Base-by-base conservation (phyloP, 805 yeast species). In the Yarrowia hollandica region DNA sequence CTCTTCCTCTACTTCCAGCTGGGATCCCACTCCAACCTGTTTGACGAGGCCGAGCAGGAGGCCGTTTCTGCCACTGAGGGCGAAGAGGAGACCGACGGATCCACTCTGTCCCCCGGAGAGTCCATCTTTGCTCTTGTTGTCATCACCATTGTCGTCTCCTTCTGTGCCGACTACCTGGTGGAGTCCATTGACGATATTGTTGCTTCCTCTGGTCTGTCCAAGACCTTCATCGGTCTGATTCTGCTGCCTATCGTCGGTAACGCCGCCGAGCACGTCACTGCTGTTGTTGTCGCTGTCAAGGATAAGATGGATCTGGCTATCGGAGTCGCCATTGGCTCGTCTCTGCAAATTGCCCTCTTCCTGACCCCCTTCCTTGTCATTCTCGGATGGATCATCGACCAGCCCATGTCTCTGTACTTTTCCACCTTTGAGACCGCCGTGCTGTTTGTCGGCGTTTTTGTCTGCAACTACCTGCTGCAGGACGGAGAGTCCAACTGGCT, bases 181-280 rank as follows among this genome's bases (percentile, higher is more conserved):
- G 94, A 95, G 23, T 86, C 96, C 19, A 94, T 94, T 67, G 98
- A 94, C 73, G 86, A 82, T 60, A 82, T 92, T 63, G 98, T 94
- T 33, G 88, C 77, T 61, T 75, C 83, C 26, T 83, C 96, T 2
- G 96, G 96, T 3, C 77, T 94, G 59, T 88, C 96, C 41, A 91
- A 92, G 79, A 90, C 98, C 0, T 94, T 94, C 67, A 90, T 94
- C 67, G 98, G 98, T 71, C 78, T 94, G 65, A 86, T 94, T 65
- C 83, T 94, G 44, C 86, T 94, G 63, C 99, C 99, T 37, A 92
- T 94, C 63, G 98, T 94, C 23, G 99, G 98, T 60, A 94, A 94
- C 68, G 99, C 99, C 2, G 98, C 98, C 11, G 99, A 94, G 73
- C 99, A 94, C 72, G 98, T 90, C 56, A 94, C 99, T 16, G 96